phyloP scores from a whole-genome alignment of 1,284 basidiomycete species.

The Sanguinoderma infundibulare region DNA sequence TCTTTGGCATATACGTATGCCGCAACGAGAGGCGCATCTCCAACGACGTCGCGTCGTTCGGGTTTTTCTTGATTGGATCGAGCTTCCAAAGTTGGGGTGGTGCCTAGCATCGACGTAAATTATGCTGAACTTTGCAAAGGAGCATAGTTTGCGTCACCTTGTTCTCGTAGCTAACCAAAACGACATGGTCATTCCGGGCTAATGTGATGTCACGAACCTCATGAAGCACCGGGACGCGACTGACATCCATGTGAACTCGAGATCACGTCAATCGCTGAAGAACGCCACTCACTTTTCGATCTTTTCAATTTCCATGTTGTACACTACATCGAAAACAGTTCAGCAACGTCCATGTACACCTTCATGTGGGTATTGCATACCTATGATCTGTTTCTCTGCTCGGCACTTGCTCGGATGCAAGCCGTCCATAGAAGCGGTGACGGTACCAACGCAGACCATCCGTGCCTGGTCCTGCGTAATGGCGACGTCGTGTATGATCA shows the following conservation, averaged over 20 bases:
- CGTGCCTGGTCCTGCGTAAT: slow-evolving; percentile 69
- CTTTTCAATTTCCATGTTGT: slow-evolving; percentile 66
- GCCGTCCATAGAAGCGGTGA: slow-evolving; percentile 64
- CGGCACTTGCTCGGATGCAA: slow-evolving; percentile 74
- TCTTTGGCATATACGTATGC: slow-evolving; percentile 76
- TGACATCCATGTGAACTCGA: slow-evolving; percentile 32
- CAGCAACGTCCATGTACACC: neutral
- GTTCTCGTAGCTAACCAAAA: slow-evolving; percentile 75
- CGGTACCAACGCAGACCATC: slow-evolving; percentile 72
- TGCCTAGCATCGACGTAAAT: slow-evolving; percentile 45
- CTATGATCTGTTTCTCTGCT: slow-evolving; percentile 77
- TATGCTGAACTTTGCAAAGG: slow-evolving; percentile 3
- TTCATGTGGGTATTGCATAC: slow-evolving; percentile 43
- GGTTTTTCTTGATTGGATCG: slow-evolving; percentile 55
- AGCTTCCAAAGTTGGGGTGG: slow-evolving; percentile 84
- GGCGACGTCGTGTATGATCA: slow-evolving; percentile 75
- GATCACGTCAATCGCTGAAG: neutral
- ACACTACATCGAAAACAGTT: slow-evolving; percentile 49
- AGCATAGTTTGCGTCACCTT: slow-evolving; percentile 49
- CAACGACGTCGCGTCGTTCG: neutral
- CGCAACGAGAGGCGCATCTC: slow-evolving; percentile 55
- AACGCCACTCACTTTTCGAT: slow-evolving; percentile 64
- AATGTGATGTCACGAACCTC: slow-evolving; percentile 78
- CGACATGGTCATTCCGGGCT: slow-evolving; percentile 61
- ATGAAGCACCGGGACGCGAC: slow-evolving; percentile 79